These are phyloP conservation scores for Astraeus odoratus DNA, from an alignment of 768 basidiomycete species.

Conservation along the genomic window DNA sequence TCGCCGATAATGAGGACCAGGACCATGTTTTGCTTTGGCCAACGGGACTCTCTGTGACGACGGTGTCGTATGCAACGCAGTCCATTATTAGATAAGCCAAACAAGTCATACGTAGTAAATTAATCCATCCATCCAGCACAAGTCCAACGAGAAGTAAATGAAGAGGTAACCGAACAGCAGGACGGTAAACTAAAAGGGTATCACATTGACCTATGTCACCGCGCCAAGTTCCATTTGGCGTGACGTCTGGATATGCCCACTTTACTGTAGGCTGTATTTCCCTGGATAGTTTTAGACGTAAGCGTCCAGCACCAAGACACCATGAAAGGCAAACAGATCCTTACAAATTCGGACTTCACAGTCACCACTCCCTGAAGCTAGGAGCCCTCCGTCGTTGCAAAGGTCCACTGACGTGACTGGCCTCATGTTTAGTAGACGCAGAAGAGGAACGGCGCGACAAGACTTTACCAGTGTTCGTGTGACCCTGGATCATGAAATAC, in stretches of 20 bases:
- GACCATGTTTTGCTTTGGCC: constrained; percentile 34
- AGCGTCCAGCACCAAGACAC: no score
- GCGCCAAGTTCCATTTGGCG: no score
- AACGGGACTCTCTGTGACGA: not conserved
- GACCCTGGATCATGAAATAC: constrained; percentile 31
- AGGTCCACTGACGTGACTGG: constrained; percentile 35
- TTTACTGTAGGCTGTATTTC: constrained; percentile 22
- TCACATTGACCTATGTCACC: no score
- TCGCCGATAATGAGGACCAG: constrained; percentile 97
- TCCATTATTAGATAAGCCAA: constrained; percentile 22
- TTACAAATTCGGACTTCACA: constrained; percentile 32
- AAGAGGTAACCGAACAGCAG: not conserved
- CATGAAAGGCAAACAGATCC: constrained; percentile 9
- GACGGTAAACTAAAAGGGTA: not conserved
- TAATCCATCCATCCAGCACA: no score
- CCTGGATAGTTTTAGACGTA: constrained; percentile 11
- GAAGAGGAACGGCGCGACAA: constrained; percentile 17
- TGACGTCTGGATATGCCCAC: not conserved
- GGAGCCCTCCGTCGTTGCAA: constrained; percentile 21
- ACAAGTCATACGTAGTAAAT: no score
- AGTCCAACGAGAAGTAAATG: no score
- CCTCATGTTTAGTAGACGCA: not conserved
- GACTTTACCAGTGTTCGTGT: constrained; percentile 28
- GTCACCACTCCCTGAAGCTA: constrained; percentile 34
- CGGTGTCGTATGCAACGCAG: not conserved